Evolutionary conservation across 805 yeast genomes (phyloP).

Genomic region (Yamadazyma tumulicola): DNA sequence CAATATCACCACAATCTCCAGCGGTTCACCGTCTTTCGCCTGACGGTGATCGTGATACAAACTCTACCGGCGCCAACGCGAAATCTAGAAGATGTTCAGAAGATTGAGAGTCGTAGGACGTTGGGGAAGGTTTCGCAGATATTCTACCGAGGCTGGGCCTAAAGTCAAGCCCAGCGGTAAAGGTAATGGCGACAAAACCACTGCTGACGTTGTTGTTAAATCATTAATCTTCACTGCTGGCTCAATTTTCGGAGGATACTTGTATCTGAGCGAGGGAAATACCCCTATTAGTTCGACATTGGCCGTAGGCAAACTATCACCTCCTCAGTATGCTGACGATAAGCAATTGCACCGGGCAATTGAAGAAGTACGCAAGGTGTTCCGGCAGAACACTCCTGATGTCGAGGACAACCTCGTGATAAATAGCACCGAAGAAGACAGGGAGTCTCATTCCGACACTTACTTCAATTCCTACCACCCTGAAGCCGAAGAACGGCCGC

Average conservation of each 20-base stretch:
- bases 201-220: slow-evolving; percentile 2
- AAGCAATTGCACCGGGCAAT: slow-evolving; percentile 21
- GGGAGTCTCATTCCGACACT: slow-evolving; percentile 28
- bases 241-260: slow-evolving; percentile 5
- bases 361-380: slow-evolving; percentile 16
- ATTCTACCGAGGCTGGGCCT: not conserved
- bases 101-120: too few species aligned
- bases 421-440: slow-evolving; percentile 20
- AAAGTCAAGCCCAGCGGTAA: not conserved
- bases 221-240: slow-evolving; percentile 8
- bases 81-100: too few species aligned
- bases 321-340: slow-evolving; percentile 23
- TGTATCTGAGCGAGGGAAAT: slow-evolving; percentile 3
- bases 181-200: too few species aligned
- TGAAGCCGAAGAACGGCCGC: slow-evolving; percentile 22
- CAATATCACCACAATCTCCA: too few species aligned
- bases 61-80: too few species aligned
- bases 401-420: slow-evolving; percentile 18
- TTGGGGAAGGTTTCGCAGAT: too few species aligned
- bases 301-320: slow-evolving; percentile 11
- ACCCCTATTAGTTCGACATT: slow-evolving; percentile 13
- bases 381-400: slow-evolving; percentile 12
- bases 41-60: too few species aligned
- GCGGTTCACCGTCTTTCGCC: too few species aligned
- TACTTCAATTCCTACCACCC: slow-evolving; percentile 35